Evolutionary conservation across 805 yeast genomes (phyloP), one percentile per base, ranked within the genome.

Genomic region (Wickerhamiella qilinensis): DNA sequence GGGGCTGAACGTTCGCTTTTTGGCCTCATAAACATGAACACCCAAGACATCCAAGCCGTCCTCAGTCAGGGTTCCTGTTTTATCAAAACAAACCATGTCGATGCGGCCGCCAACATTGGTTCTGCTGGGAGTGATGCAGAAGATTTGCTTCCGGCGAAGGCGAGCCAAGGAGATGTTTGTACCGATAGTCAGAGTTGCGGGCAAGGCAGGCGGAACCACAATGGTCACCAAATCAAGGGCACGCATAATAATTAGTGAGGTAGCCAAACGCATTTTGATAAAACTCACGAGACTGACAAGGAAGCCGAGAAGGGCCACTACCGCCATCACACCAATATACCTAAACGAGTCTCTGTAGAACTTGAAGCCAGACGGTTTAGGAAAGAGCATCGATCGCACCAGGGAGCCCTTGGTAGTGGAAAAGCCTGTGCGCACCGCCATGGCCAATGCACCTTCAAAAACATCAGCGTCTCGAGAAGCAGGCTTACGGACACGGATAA

Each of bases 161-260:
- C 97, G 67, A 22, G 74, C 65, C 20, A 91, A 59, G 0, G 98
- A 94, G 63, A 91, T 86, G 46, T 88, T 83, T 0, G 96, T 86
- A 16, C 98, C 99, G 43, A 91, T 88, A 0, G 98, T 85, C 43
- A 91, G 63, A 0, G 99, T 91, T 0, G 98, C 98, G 0, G 99
- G 99, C 33, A 91, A 66, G 0, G 98, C 98, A 1, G 99, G 99
- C 1, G 99, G 99, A 1, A 91, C 95, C 5, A 91, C 98, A 55
- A 91, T 85, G 0, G 99, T 91, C 39, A 91, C 78, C 38, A 91
- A 72, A 60, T 91, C 99, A 39, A 91, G 63, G 0, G 97, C 97
- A 48, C 99, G 70, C 40, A 91, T 62, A 4, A 86, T 66, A 64
- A 91, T 88, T 28, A 78, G 59, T 35, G 65, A 65, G 44, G 69